phyloP scores from a whole-genome alignment of 345 rosid genomes.

The Citrus trifoliata region DNA sequence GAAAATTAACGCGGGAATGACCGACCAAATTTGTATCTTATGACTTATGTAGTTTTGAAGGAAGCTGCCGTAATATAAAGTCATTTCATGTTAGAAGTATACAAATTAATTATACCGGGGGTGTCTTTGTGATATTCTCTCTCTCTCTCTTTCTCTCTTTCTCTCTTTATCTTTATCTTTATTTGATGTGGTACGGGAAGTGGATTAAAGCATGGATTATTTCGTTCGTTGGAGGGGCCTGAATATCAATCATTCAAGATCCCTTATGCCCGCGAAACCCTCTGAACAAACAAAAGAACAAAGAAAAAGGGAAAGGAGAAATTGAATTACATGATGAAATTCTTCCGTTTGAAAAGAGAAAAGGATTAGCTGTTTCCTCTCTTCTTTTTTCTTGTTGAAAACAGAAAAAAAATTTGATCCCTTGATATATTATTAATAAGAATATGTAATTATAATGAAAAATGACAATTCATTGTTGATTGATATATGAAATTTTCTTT shows the following conservation, averaged over 20 bases:
- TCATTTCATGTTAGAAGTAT: too few species aligned
- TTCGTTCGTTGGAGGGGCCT: background rate
- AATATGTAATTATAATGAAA: too few species aligned
- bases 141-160: too few species aligned
- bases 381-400: background rate
- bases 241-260: background rate
- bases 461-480: too few species aligned
- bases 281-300: background rate
- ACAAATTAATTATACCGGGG: too few species aligned
- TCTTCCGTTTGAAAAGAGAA: background rate
- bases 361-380: background rate
- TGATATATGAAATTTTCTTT: too few species aligned
- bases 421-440: background rate
- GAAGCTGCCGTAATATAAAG: background rate
- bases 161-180: too few species aligned
- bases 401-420: background rate
- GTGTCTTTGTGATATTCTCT: too few species aligned
- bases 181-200: background rate
- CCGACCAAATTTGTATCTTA: background rate
- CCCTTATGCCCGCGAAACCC: background rate
- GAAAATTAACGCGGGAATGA: background rate
- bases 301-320: background rate
- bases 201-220: conserved; percentile 4
- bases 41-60: too few species aligned
- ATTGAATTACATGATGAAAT: too few species aligned